Percentiles rank a stretch among this genome's conserved stretches.
These are phyloP conservation scores for Helicocarpus griseus DNA, from an alignment of 2,329 filamentous ascomycete species.

Conservation along the genomic window DNA sequence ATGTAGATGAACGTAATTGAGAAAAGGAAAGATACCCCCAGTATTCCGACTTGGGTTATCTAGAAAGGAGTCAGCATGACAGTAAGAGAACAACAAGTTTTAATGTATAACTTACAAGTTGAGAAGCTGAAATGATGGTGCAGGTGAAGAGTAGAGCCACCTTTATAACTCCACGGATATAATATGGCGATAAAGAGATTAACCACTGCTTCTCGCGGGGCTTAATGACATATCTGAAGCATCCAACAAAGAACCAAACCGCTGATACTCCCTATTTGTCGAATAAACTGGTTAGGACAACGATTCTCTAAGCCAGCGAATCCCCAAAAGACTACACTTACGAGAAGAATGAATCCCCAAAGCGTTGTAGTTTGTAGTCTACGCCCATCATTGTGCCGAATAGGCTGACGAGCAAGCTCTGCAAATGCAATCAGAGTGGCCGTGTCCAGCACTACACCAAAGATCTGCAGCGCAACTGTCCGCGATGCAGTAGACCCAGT, in stretches of 20 bases:
- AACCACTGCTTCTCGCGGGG: constrained; percentile 2
- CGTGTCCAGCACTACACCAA: constrained; percentile 33
- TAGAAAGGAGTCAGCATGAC: constrained; percentile 19
- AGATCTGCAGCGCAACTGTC: constrained; percentile 29
- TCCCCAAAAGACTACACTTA: constrained; percentile 3
- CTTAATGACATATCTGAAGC: constrained; percentile 5
- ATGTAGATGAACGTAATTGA: constrained; percentile 27
- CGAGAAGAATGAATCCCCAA: constrained; percentile 10
- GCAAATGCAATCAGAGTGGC: constrained; percentile 27
- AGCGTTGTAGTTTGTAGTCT: constrained; percentile 7
- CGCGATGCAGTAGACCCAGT: constrained; percentile 23
- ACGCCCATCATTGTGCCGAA: constrained; percentile 3
- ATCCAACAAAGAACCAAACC: constrained; percentile 4
- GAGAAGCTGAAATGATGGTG: constrained; percentile 26
- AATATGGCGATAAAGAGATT: neutral
- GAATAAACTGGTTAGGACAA: neutral
- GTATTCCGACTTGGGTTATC: constrained; percentile 31
- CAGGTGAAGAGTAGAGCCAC: constrained; percentile 26
- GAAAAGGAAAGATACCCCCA: constrained; percentile 30
- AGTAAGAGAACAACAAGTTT: neutral
- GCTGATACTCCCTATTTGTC: constrained; percentile 5
- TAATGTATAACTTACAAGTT: constrained; percentile 27
- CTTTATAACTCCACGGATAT: constrained; percentile 23
- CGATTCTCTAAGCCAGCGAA: neutral
- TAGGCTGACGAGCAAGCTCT: constrained; percentile 10